A percentile compares a stretch with the other conserved stretches of the same genome.
phyloP scores from a whole-genome alignment of 2,329 filamentous ascomycete genomes.

The Ceratocystis smalleyi region DNA sequence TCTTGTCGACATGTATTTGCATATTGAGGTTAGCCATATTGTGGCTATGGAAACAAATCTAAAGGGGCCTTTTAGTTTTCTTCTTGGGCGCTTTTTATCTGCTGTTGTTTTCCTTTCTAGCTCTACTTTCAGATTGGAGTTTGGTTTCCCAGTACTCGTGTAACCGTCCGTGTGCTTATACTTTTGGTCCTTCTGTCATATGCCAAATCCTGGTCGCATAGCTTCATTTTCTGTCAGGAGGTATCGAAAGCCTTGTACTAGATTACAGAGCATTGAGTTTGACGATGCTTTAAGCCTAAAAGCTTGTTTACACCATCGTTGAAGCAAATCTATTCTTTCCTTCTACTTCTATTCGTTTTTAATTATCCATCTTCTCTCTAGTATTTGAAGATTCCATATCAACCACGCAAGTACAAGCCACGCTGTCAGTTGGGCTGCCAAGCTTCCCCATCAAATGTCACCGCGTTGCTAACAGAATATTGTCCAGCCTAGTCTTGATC shows the following conservation, averaged over 20 bases:
- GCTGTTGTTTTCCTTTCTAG: no score
- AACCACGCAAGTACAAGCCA: background rate
- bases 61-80: no score
- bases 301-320: background rate
- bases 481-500: background rate
- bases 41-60: no score
- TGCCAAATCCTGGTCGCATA: conserved; percentile 1
- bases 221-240: background rate
- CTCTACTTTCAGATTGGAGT: no score
- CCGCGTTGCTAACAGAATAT: background rate
- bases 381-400: background rate
- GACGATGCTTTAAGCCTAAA: background rate
- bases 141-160: background rate
- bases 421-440: background rate
- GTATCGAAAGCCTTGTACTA: background rate
- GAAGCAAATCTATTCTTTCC: background rate
- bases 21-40: no score
- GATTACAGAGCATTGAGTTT: background rate
- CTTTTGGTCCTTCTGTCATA: conserved; percentile 1
- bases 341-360: background rate
- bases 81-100: no score
- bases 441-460: background rate
- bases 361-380: background rate
- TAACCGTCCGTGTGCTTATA: background rate
- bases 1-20: no score